Conservation (phyloP, 2,329 filamentous ascomycete genomes). For the Pyrenophora teres region DNA sequence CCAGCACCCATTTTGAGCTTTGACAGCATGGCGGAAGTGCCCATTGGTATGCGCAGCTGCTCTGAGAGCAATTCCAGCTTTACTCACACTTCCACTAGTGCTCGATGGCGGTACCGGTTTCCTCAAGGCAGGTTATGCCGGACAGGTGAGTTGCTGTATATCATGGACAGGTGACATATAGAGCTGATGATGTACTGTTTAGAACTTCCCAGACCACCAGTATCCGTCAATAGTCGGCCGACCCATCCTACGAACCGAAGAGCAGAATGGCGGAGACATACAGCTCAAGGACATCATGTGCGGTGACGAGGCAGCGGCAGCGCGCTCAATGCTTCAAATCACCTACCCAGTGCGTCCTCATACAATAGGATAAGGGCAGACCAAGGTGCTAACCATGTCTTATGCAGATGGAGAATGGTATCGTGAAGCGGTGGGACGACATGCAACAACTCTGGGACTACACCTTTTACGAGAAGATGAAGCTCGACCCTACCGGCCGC, state of each 20-base stretch:
- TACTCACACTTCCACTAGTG: conserved; percentile 62
- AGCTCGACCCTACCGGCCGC: conserved; percentile 84
- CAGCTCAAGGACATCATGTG: conserved; percentile 99
- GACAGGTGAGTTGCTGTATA: conserved; percentile 62
- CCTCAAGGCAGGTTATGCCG: conserved; percentile 98
- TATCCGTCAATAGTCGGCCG: conserved; percentile 98
- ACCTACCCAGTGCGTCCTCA: conserved; percentile 76
- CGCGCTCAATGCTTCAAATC: conserved; percentile 96
- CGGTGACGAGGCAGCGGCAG: conserved; percentile 94
- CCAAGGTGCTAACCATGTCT: conserved; percentile 34
- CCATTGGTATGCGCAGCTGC: conserved; percentile 51
- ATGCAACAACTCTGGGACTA: conserved; percentile 99
- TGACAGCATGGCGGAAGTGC: conserved; percentile 54
- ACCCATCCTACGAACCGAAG: conserved; percentile 95
- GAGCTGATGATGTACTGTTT: conserved; percentile 13
- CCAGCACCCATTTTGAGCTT: conserved; percentile 21
- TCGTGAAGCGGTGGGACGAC: conserved; percentile 99
- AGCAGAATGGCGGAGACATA: conserved; percentile 72
- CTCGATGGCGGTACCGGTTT: conserved; percentile 99
- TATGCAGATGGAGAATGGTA: conserved; percentile 92
- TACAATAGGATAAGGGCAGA: conserved; percentile 13
- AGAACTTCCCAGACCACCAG: conserved; percentile 99
- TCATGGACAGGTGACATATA: not conserved
- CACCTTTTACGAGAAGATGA: conserved; percentile 97
- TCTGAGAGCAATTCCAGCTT: conserved; percentile 8